Base-by-base conservation (phyloP, 495 filamentous ascomycete genomes). In the Tuber brumale region DNA sequence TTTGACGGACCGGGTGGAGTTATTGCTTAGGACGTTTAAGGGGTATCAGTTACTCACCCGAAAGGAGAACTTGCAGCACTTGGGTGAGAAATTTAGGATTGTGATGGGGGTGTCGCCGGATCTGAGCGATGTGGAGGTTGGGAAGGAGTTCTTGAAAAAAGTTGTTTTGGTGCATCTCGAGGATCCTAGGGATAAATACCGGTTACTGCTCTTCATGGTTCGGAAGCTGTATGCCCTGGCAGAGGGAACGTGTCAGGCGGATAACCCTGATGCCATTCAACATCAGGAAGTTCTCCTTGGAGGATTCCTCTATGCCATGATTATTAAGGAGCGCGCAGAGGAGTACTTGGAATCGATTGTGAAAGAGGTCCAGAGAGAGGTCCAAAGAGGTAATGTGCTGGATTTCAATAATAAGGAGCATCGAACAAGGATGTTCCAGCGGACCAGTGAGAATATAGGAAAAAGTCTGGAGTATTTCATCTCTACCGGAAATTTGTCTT, bases 221-320 rank as follows among this genome's bases (percentile, higher is more conserved):
- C 87, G 93, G 72, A 99, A 99, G 83, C 89, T 99, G 69, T 98
- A 99, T 81, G 89, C 93, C 48, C 87, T 98, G 70, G 95, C 94
- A 39, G 93, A 92, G 76, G 94, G 95, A 70, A 95, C 97, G 75
- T 99, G 95, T 84, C 87, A 93, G 1, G 88, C 92, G 31, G 95
- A 99, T 84, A 97, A 99, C 83, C 94, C 95, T 18, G 95, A 99
- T 88, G 92, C 95, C 18, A 92, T 97, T 27, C 94, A 94, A 74
- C 95, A 93, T 82, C 95, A 98, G 82, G 95, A 99, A 83, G 89
- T 97, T 74, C 86, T 99, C 57, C 89, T 99, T 5, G 93, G 94
- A 77, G 95, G 95, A 5, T 97, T 95, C 79, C 87, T 99, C 35
- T 99, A 95, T 83, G 94, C 93, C 70, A 93, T 93, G 92, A 92